These are phyloP conservation scores for Groenewaldozyma auringiensis DNA, from an alignment of 1,139 yeast genomes.

Conservation along the genomic window DNA sequence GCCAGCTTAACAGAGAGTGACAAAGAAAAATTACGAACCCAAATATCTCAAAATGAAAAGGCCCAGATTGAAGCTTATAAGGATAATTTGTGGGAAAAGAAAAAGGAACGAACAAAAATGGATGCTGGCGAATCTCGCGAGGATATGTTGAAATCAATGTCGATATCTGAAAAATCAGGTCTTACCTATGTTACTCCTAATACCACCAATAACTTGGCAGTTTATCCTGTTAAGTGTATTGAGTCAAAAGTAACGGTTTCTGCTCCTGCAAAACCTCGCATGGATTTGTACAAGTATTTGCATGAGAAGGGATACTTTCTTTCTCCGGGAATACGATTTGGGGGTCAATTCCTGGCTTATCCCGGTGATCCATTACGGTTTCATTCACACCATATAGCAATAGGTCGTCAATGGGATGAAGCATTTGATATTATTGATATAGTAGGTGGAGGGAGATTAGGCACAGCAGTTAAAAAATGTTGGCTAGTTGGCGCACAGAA, in stretches of 20 bases:
- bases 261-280: constrained; percentile 15
- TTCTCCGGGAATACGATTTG: constrained; percentile 85
- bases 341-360: constrained; percentile 80
- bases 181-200: constrained; percentile 15
- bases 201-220: constrained; percentile 8
- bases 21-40: constrained; percentile 8
- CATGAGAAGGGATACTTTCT: constrained; percentile 46
- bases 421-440: constrained; percentile 45
- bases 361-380: constrained; percentile 92
- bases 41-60: constrained; percentile 11
- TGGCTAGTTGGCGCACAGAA: constrained; percentile 56
- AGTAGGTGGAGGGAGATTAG: constrained; percentile 79
- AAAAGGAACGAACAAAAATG: constrained; percentile 20
- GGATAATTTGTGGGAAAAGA: constrained; percentile 19
- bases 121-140: constrained; percentile 9
- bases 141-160: constrained; percentile 7
- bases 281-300: constrained; percentile 37
- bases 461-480: constrained; percentile 85
- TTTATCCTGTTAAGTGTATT: constrained; percentile 4
- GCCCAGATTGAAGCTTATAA: constrained; percentile 18
- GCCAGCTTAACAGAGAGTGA: constrained; percentile 16
- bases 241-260: constrained; percentile 4
- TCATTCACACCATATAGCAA: constrained; percentile 79
- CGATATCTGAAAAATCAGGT: constrained; percentile 13
- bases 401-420: constrained; percentile 44